Evolutionary conservation across 2,329 filamentous ascomycete genomes (phyloP), one percentile per base, ranked within the genome.

Genomic region (Arachnomyces sp.): DNA sequence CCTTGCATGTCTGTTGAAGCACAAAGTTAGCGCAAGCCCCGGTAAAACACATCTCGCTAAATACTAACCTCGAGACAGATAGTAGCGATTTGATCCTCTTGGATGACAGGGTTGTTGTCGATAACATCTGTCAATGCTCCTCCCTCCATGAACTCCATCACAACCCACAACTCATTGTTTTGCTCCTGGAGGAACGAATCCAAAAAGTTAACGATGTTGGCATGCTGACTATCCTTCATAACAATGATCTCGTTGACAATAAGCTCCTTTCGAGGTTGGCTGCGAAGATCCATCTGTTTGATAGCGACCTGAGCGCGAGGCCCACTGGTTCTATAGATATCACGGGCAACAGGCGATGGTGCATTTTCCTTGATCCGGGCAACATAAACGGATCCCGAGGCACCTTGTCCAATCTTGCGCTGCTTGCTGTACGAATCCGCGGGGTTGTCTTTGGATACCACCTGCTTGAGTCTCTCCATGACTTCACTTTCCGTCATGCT

Each of bases 81-180:
- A 4, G 90, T 95, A 7, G 92, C 87, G 56, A 98, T 98, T 63
- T 98, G 92, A 60, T 95, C 87, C 64, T 98, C 92, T 4, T 84
- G 87, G 53, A 98, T 95, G 42, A 82, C 80, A 2, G 84, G 78
- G 65, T 96, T 98, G 69, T 96, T 95, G 66, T 98, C 92, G 66
- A 98, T 98, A 45, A 98, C 88, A 71, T 98, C 92, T 1, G 92
- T 98, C 62, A 98, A 70, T 46, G 92, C 86, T 68, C 92, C 92
- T 54, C 92, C 92, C 68, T 98, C 92, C 92, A 98, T 98, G 57
- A 89, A 98, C 69, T 98, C 92, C 92, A 98, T 95, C 38, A 98
- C 90, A 8, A 98, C 88, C 92, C 92, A 98, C n/a, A 98, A 76
- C 63, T 98, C 92, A 40, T 85, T 78, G 55, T 86, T 88, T 63